phyloP scores from a whole-genome alignment of 306 rosid genomes.

The Delonix regia region DNA sequence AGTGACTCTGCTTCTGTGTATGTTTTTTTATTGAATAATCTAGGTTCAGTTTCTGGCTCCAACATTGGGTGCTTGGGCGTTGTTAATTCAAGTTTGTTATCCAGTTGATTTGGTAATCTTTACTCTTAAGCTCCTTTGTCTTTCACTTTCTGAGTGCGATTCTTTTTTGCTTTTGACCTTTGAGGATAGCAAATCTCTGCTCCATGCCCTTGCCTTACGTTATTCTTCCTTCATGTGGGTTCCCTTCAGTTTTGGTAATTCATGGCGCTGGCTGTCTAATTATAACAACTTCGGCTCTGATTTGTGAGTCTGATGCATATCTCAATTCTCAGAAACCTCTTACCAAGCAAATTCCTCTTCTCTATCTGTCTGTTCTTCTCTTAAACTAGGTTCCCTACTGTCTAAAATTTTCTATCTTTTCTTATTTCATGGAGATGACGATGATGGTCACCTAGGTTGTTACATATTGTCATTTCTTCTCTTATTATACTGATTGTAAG shows the following conservation, averaged over 20 bases:
- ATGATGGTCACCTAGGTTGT: constrained; percentile 31
- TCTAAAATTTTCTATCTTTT: constrained; percentile 2
- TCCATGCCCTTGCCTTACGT: constrained; percentile 19
- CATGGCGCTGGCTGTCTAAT: background rate
- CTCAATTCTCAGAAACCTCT: constrained; percentile 7
- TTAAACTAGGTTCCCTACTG: background rate
- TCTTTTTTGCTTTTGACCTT: constrained; percentile 34
- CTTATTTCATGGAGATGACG: constrained; percentile 33
- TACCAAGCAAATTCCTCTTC: background rate
- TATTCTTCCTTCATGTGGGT: constrained; percentile 33
- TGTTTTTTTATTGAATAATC: constrained; percentile 34
- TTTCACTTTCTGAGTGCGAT: constrained; percentile 18
- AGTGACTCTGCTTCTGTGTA: background rate
- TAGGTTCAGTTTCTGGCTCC: constrained; percentile 33
- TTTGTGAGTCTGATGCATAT: constrained; percentile 26
- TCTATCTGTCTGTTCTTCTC: background rate
- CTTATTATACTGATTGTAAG: constrained; percentile 4
- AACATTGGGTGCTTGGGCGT: constrained; percentile 30
- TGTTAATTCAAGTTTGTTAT: constrained; percentile 21
- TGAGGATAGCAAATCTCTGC: constrained; percentile 3
- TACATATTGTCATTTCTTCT: constrained; percentile 23
- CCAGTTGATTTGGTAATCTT: constrained; percentile 33
- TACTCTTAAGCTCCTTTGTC: background rate
- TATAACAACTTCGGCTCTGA: constrained; percentile 23
- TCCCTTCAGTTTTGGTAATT: constrained; percentile 24